phyloP scores from a whole-genome alignment of 306 rosid species.

The Cajanus cajan region DNA sequence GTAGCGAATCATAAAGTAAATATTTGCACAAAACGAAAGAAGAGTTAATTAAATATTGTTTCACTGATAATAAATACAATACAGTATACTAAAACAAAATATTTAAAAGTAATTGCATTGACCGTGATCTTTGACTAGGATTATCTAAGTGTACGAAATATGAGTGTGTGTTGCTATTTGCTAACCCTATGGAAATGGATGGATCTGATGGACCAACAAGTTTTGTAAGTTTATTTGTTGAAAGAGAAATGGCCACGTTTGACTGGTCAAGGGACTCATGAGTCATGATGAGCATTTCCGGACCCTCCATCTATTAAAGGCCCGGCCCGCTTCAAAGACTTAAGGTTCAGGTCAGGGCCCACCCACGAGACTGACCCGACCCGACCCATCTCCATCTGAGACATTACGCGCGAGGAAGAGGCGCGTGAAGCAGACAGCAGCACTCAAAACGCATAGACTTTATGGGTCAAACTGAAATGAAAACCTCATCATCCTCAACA shows the following conservation, averaged over 20 bases:
- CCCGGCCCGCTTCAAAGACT: constrained; percentile 30
- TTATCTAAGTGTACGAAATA: not conserved
- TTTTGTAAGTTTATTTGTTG: not conserved
- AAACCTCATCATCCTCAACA: constrained; percentile 36
- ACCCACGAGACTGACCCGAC: not conserved
- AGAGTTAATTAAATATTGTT: too few relatives aligned
- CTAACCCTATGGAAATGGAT: too few relatives aligned
- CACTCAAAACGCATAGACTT: constrained; percentile 15
- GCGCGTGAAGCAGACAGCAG: not conserved
- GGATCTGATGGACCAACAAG: not conserved
- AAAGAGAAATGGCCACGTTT: constrained; percentile 14
- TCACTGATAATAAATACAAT: too few relatives aligned
- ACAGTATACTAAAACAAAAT: too few relatives aligned
- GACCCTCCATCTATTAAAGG: constrained; percentile 19
- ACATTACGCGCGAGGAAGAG: constrained; percentile 7
- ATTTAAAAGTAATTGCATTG: too few relatives aligned
- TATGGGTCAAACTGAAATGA: constrained; percentile 48
- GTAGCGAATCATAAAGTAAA: too few relatives aligned
- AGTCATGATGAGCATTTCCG: not conserved
- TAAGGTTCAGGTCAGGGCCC: constrained; percentile 25
- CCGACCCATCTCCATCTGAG: not conserved
- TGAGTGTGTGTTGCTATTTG: not conserved
- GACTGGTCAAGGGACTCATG: constrained; percentile 20
- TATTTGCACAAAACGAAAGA: too few relatives aligned
- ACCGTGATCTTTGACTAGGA: too few relatives aligned